Conservation (phyloP, 345 rosid genomes). For the Schrenkiella parvula region DNA sequence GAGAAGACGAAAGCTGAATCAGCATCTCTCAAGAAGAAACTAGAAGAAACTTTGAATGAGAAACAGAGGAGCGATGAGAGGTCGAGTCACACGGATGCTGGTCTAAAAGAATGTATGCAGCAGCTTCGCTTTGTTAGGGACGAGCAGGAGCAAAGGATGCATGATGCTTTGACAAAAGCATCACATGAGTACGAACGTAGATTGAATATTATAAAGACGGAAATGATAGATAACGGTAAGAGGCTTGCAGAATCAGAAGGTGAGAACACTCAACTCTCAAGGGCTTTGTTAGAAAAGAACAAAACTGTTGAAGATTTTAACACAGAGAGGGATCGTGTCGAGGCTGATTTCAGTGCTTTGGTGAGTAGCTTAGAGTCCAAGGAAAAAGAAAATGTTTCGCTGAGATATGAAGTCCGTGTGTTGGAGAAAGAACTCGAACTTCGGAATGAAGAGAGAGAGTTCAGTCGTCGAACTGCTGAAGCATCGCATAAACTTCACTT, state of each 20-base stretch:
- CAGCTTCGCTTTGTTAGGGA: slow-evolving; percentile 74
- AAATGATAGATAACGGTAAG: slow-evolving; percentile 44
- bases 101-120: slow-evolving; percentile 79
- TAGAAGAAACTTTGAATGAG: slow-evolving; percentile 55
- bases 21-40: slow-evolving; percentile 48
- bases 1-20: slow-evolving; percentile 62
- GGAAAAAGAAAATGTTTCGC: slow-evolving; percentile 66
- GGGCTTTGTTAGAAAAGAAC: slow-evolving; percentile 59
- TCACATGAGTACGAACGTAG: slow-evolving; percentile 55
- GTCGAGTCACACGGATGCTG: slow-evolving; percentile 52
- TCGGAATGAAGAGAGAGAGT: slow-evolving; percentile 87
- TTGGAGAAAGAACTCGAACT: slow-evolving; percentile 93
- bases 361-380: slow-evolving; percentile 57
- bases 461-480: slow-evolving; percentile 61
- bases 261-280: slow-evolving; percentile 55
- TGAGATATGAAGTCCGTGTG: slow-evolving; percentile 76
- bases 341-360: slow-evolving; percentile 50
- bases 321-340: slow-evolving; percentile 51
- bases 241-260: slow-evolving; percentile 49
- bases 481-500: slow-evolving; percentile 74
- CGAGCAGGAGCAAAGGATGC: slow-evolving; percentile 77
- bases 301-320: slow-evolving; percentile 52
- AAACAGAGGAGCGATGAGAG: slow-evolving; percentile 51
- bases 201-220: slow-evolving; percentile 42
- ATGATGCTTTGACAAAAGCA: slow-evolving; percentile 66